Evolutionary conservation across 2,329 filamentous ascomycete genomes (phyloP).

Genomic region (Pyrenochaeta sp.): DNA sequence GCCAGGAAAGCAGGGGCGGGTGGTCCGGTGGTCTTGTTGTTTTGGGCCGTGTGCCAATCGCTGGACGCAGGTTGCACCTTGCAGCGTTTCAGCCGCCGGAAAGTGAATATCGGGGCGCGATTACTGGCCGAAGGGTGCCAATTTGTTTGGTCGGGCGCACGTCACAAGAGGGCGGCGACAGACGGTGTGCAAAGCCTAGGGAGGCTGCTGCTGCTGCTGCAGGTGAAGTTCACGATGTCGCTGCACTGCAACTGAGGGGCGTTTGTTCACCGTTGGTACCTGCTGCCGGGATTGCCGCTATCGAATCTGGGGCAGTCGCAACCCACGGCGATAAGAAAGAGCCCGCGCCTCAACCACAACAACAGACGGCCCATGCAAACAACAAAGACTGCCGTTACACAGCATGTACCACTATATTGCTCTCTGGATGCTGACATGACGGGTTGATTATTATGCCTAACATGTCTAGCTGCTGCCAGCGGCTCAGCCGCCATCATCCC

Average conservation of each 20-base stretch:
- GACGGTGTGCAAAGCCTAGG: constrained; percentile 29
- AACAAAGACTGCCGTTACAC: not conserved
- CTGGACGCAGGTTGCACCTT: constrained; percentile 29
- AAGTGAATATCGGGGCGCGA: constrained; percentile 22
- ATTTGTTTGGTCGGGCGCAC: constrained; percentile 32
- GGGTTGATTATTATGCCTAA: not conserved
- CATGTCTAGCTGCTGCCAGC: not conserved
- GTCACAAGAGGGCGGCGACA: constrained; percentile 31
- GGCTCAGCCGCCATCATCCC: not conserved
- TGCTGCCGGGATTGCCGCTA: constrained; percentile 26
- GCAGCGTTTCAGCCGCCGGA: constrained; percentile 46
- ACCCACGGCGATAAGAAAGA: not conserved
- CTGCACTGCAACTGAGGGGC: constrained; percentile 19
- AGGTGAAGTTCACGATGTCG: constrained; percentile 12
- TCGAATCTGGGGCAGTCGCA: constrained; percentile 17
- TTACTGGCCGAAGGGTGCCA: constrained; percentile 32
- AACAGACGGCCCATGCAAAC: constrained; percentile 10
- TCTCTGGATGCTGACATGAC: not conserved
- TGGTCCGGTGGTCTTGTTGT: constrained; percentile 26
- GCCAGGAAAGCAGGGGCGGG: constrained; percentile 25
- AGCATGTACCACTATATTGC: not conserved
- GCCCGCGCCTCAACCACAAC: not conserved
- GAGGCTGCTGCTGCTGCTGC: not conserved
- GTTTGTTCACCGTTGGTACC: constrained; percentile 17
- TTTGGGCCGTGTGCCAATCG: constrained; percentile 28